Conservation (phyloP, 2,329 filamentous ascomycete genomes). For the Scedosporium apiospermum region DNA sequence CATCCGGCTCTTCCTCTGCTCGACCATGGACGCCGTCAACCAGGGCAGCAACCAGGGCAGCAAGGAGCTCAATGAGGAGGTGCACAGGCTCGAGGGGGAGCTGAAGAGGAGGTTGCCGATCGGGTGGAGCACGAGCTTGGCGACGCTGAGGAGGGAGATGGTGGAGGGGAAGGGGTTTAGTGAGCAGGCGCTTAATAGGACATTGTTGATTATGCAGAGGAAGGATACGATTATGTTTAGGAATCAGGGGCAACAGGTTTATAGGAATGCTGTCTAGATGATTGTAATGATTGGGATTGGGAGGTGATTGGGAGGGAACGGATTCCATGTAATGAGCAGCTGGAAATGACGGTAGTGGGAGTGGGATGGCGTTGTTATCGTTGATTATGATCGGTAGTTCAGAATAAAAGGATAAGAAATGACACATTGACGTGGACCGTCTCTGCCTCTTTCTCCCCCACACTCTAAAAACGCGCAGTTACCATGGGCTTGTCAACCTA, state of each 20-base stretch:
- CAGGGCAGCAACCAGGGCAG: slow-evolving; percentile 77
- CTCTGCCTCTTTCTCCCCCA: too few species aligned
- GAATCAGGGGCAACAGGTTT: slow-evolving; percentile 66
- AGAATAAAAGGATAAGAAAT: too few species aligned
- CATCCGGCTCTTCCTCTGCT: slow-evolving; percentile 90
- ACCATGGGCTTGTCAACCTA: too few species aligned
- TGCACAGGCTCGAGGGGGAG: slow-evolving; percentile 78
- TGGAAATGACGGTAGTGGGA: too few species aligned
- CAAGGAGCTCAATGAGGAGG: slow-evolving; percentile 86
- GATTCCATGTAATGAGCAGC: too few species aligned
- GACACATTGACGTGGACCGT: too few species aligned
- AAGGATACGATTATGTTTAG: slow-evolving; percentile 79
- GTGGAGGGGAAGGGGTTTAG: slow-evolving; percentile 85
- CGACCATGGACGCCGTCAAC: slow-evolving; percentile 95
- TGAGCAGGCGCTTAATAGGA: slow-evolving; percentile 76
- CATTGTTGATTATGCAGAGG: slow-evolving; percentile 76
- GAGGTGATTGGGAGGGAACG: too few species aligned
- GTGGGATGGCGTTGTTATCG: too few species aligned
- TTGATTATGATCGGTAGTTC: too few species aligned
- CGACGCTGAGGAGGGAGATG: slow-evolving; percentile 80
- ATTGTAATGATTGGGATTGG: background rate
- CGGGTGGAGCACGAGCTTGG: slow-evolving; percentile 87
- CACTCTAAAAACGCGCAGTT: too few species aligned
- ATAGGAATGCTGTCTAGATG: slow-evolving; percentile 57
- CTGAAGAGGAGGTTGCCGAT: slow-evolving; percentile 80